These are phyloP conservation scores for Acanthamoeba sp. DNA, from an alignment of 208 protist genomes.

Conservation along the genomic window DNA sequence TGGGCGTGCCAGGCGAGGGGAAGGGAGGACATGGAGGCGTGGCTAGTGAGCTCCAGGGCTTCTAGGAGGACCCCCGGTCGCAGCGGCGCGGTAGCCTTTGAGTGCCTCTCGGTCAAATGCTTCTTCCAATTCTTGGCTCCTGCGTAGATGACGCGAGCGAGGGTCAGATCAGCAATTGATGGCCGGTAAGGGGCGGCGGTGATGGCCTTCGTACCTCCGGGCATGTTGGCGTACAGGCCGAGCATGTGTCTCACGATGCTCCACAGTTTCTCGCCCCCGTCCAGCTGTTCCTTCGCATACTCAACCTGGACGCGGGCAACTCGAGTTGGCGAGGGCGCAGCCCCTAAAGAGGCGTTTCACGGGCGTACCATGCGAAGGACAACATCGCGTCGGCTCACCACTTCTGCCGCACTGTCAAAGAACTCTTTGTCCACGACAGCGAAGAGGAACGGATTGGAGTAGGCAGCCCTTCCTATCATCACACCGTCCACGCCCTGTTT, in stretches of 20 bases:
- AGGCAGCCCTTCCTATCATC: conserved; percentile 63
- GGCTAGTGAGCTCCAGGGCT: neutral
- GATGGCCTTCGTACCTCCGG: neutral
- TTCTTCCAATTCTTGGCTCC: conserved; percentile 33
- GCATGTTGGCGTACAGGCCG: conserved; percentile 3
- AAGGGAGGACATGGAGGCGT: neutral
- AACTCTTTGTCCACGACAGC: neutral
- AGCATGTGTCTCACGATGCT: conserved; percentile 50
- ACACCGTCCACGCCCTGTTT: conserved; percentile 36
- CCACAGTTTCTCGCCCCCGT: conserved; percentile 1
- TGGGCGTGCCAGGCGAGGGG: conserved; percentile 6
- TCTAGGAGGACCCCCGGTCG: conserved; percentile 8
- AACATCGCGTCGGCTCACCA: conserved; percentile 1
- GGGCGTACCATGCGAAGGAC: conserved; percentile 17
- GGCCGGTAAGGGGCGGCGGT: neutral
- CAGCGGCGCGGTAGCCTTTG: neutral
- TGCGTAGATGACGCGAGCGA: no score
- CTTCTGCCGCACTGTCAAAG: neutral
- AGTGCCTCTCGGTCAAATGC: neutral
- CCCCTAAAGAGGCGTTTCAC: neutral
- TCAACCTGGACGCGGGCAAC: neutral
- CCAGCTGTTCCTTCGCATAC: conserved; percentile 28
- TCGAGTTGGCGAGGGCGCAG: neutral
- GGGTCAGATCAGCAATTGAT: neutral
- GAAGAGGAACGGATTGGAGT: conserved; percentile 54